Percentiles rank a stretch among this genome's conserved stretches.
Conservation (phyloP, 352 stramenopile species). For the Globisporangium emineosum region DNA sequence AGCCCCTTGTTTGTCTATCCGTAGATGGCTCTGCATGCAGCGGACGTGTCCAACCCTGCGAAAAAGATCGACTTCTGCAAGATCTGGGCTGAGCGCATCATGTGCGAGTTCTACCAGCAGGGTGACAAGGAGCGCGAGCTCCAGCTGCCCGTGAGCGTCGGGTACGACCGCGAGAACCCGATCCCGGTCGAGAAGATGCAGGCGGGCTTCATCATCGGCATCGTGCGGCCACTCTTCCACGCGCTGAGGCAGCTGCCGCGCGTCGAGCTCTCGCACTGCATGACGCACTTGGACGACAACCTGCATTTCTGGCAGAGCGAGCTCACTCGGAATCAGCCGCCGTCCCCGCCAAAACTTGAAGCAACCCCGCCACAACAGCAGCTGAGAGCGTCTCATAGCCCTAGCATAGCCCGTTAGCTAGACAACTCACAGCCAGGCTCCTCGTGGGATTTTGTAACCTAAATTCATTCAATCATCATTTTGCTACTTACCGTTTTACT, state of each 20-base stretch:
- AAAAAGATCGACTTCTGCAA: constrained; percentile 76
- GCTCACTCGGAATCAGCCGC: constrained; percentile 40
- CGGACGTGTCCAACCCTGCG: constrained; percentile 93
- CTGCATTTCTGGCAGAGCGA: constrained; percentile 66
- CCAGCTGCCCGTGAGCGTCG: constrained; percentile 81
- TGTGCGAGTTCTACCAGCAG: constrained; percentile 93
- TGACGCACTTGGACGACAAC: constrained; percentile 66
- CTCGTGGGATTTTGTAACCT: background rate
- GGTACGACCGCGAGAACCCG: constrained; percentile 87
- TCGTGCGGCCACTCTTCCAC: constrained; percentile 80
- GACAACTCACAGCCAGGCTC: background rate
- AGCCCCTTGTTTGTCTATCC: background rate
- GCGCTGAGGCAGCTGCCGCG: constrained; percentile 52
- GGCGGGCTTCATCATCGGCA: constrained; percentile 93
- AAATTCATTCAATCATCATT: constrained; percentile 2
- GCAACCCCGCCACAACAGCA: constrained; percentile 9
- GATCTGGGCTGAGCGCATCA: constrained; percentile 89
- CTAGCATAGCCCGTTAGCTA: background rate
- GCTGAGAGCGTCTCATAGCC: constrained; percentile 2
- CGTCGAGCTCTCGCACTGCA: constrained; percentile 52
- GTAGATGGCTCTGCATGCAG: constrained; percentile 81
- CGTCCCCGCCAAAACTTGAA: constrained; percentile 16
- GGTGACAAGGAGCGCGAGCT: constrained; percentile 92
- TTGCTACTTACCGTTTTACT: constrained; percentile 2
- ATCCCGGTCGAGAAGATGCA: constrained; percentile 89